phyloP scores from a whole-genome alignment of 176 grass and related monocot species.

The Juncus inflexus region DNA sequence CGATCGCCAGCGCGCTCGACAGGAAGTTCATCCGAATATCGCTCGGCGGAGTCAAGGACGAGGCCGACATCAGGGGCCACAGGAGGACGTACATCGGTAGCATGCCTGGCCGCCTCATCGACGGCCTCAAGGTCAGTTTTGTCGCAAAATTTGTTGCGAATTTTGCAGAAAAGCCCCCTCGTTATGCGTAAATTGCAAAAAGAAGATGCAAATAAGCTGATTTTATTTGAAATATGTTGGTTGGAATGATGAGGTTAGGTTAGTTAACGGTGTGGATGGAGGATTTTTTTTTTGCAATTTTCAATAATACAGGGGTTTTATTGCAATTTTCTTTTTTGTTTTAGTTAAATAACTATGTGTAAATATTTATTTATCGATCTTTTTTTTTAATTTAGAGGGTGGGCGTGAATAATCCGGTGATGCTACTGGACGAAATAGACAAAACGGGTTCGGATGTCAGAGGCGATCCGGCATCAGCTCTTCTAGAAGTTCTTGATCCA shows the following conservation, averaged over 20 bases:
- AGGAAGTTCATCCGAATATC: conserved; percentile 97
- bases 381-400: conserved; percentile 57
- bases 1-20: conserved; percentile 79
- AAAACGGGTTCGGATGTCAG: conserved; percentile 98
- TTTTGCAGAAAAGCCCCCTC: no score
- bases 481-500: conserved; percentile 98
- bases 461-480: conserved; percentile 94
- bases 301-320: no score
- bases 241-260: no score
- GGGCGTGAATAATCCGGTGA: conserved; percentile 90
- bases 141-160: conserved; percentile 7
- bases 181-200: no score
- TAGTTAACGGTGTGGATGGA: no score
- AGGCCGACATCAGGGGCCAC: conserved; percentile 98
- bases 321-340: conserved; percentile 7
- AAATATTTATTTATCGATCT: conserved; percentile 1
- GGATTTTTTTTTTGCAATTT: no score
- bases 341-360: neutral
- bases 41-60: conserved; percentile 95
- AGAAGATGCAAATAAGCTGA: no score
- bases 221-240: neutral
- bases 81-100: conserved; percentile 98
- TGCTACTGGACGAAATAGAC: conserved; percentile 99
- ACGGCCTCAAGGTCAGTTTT: conserved; percentile 78
- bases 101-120: conserved; percentile 96